phyloP scores from a whole-genome alignment of 2,329 filamentous ascomycete genomes.

The Aureobasidium zeae region DNA sequence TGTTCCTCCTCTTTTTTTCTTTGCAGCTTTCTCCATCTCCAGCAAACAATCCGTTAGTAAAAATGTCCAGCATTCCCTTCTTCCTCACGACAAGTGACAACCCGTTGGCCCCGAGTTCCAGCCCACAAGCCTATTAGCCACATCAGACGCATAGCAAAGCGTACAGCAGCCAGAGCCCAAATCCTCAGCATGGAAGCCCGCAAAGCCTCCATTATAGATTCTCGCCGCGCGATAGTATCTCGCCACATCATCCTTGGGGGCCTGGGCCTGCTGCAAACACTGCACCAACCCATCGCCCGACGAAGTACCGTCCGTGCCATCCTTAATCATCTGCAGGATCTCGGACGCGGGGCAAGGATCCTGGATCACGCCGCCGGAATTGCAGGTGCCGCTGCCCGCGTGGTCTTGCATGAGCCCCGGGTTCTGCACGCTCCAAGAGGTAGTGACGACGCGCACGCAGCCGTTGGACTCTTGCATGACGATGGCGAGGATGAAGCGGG shows the following conservation, averaged over 20 bases:
- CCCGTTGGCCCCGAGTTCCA: conserved; percentile 26
- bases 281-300: conserved; percentile 37
- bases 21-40: not conserved
- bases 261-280: conserved; percentile 26
- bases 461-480: conserved; percentile 40
- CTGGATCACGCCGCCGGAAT: conserved; percentile 26
- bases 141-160: conserved; percentile 43
- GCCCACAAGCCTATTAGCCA: conserved; percentile 41
- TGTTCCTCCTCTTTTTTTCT: too few relatives aligned
- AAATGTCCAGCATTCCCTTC: not conserved
- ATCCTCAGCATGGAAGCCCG: conserved; percentile 30
- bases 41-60: not conserved
- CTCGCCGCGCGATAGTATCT: conserved; percentile 41
- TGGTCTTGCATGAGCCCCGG: conserved; percentile 41
- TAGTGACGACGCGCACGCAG: conserved; percentile 38
- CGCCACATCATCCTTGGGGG: conserved; percentile 25
- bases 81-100: conserved; percentile 2
- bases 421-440: conserved; percentile 33
- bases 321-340: conserved; percentile 35
- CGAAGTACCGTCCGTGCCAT: conserved; percentile 36
- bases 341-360: conserved; percentile 32
- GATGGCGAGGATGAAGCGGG: conserved; percentile 37
- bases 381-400: conserved; percentile 33
- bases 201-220: conserved; percentile 42
- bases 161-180: conserved; percentile 38